Base-by-base conservation (phyloP, 2,329 filamentous ascomycete genomes). In the Aspergillus floridensis region DNA sequence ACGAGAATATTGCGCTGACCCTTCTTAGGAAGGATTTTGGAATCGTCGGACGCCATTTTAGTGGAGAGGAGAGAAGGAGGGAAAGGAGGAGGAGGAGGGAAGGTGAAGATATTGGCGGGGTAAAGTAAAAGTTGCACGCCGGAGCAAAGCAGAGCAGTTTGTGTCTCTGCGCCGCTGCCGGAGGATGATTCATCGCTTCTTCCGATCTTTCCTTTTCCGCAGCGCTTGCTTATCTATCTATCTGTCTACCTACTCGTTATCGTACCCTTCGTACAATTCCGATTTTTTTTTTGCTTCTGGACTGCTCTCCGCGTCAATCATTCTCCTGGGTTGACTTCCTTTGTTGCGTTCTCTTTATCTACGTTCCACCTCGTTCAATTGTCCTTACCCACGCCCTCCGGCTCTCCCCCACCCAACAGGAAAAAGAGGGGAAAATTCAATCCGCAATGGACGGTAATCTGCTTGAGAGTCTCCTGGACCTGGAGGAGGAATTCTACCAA, bases 1-100 rank as follows among this genome's bases (percentile, higher is more conserved):
- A 98, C 88, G 63, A 98, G 85, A 68, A 96, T 86, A 76, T 97
- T 98, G 70, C 88, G 85, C 82, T 96, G 88, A 67, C 89, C 90
- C 73, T 86, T 79, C 70, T 86, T 77, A 65, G 89, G 89, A 65
- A 91, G 76, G 62, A 89, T 85, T 57, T 63, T 63, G 47, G 65
- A 57, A 57, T 73, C 65, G 64, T 44, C 38, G 38, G 68, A 65
- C 62, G 69, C 65, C 69, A 70, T 72, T 7, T 19, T 44, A 19
- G 38, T 44, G 16, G 26, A 29, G 8, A 7, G 61, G 58, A 68
- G 64, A 64, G 58, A 56, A 59, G 59, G 51, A 57, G 51, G 44
- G 44, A 38, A 54, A 60, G 57, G 65, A 59, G 46, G 59, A 59
- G 61, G 61, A 54, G 51, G 50, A 41, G 49, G 44, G 48, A 53